A percentile compares a stretch with the other conserved stretches of the same genome.
Evolutionary conservation across 805 yeast species (phyloP).

Genomic region (Saccharomyces jurei): DNA sequence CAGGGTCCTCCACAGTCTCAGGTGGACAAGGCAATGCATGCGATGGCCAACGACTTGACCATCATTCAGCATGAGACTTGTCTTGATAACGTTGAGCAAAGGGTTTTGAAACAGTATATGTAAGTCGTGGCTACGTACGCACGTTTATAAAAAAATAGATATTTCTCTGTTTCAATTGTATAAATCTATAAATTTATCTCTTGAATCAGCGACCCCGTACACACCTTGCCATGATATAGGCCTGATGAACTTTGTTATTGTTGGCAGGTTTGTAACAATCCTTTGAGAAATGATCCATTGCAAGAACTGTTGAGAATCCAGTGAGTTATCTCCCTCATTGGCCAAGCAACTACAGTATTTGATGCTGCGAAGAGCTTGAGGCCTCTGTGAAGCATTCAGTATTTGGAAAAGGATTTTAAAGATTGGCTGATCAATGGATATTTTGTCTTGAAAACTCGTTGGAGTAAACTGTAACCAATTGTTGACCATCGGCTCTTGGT

Average conservation of each 20-base stretch:
- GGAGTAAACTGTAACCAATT: conserved; percentile 15
- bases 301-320: conserved; percentile 45
- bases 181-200: neutral
- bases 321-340: conserved; percentile 84
- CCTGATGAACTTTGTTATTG: conserved; percentile 31
- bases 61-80: conserved; percentile 50
- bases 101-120: conserved; percentile 35
- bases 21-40: conserved; percentile 52
- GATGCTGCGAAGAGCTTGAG: conserved; percentile 16
- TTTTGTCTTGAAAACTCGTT: conserved; percentile 21
- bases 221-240: conserved; percentile 84
- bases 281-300: conserved; percentile 10
- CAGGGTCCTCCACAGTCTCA: conserved; percentile 53
- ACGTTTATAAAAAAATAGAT: neutral
- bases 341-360: conserved; percentile 52
- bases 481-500: neutral
- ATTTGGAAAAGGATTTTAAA: conserved; percentile 26
- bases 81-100: conserved; percentile 52
- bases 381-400: conserved; percentile 11
- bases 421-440: conserved; percentile 23
- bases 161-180: neutral
- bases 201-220: conserved; percentile 43
- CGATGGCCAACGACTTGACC: conserved; percentile 68
- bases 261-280: conserved; percentile 21
- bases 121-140: neutral